Evolutionary conservation across 1,284 basidiomycete genomes (phyloP), one percentile per base, ranked within the genome.

Genomic region (Rhodotorula sp.): DNA sequence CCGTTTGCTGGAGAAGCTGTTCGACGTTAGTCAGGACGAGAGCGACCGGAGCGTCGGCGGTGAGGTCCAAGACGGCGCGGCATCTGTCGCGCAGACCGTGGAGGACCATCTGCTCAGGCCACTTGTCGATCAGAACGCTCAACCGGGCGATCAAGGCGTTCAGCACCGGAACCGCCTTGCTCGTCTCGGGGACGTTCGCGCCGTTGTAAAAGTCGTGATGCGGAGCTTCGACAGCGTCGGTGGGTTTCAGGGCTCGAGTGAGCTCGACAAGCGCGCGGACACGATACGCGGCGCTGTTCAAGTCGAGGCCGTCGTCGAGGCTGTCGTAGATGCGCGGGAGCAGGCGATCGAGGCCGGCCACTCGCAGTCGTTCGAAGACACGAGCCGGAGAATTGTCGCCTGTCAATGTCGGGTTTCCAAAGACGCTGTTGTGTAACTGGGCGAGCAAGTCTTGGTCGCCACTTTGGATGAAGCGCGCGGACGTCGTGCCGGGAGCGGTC

Each of bases 21-120:
- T 99, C 97, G 58, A 98, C 81, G 3, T 90, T 89, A 0, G 92
- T 87, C 26, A 99, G 86, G 29, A 96, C 83, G 79, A 89, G 90
- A 10, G 96, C 93, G 8, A 98, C 83, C 0, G 97, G 89, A 74
- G 88, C 89, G 60, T 86, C 83, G 8, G 91, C 83, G 66, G 87
- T 85, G 26, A 96, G 84, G 1, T 83, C 81, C 56, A 93, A 83
- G 63, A 96, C 86, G 10, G 84, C 83, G 51, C 90, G 86, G 78
- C 91, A 95, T 34, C 91, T 90, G 68, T 87, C 87, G 39, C 85
- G 84, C 59, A 99, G 86, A 81, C 97, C 66, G 67, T 90, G 91
- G 47, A 98, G 85, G 8, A 97, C 93, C 89, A 96, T 93, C 81
- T 99, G 97, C 76, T 99, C 97, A 0, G 97, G 96, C 93, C 93